A percentile compares a stretch with the other conserved stretches of the same genome.
Conservation (phyloP, 2,329 filamentous ascomycete genomes). For the Dothideomycetes sp. region DNA sequence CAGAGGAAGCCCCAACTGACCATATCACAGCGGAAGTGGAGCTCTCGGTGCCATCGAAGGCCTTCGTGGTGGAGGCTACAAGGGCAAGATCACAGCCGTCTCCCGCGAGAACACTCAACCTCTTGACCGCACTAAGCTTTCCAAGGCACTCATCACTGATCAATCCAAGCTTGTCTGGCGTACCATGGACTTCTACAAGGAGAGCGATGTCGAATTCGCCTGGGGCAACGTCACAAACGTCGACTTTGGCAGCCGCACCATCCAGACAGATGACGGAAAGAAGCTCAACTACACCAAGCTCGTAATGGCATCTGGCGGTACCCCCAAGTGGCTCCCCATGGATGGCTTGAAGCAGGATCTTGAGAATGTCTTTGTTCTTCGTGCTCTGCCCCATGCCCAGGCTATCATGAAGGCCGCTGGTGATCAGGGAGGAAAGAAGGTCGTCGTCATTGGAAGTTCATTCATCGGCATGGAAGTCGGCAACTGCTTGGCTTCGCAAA, state of each 20-base stretch:
- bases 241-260: conserved; percentile 64
- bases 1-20: conserved; percentile 6
- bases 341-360: conserved; percentile 72
- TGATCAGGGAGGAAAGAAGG: conserved; percentile 72
- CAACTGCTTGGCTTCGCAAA: conserved; percentile 63
- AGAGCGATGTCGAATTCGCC: conserved; percentile 48
- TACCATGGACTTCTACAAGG: conserved; percentile 65
- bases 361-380: conserved; percentile 76
- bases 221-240: conserved; percentile 56
- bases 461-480: conserved; percentile 99
- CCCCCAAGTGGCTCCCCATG: conserved; percentile 64
- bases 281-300: conserved; percentile 76
- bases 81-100: conserved; percentile 71
- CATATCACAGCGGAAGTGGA: conserved; percentile 57
- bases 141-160: conserved; percentile 83
- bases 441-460: conserved; percentile 83
- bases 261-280: conserved; percentile 65
- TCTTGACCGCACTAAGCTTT: conserved; percentile 90
- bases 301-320: conserved; percentile 80
- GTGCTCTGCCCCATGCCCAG: conserved; percentile 67
- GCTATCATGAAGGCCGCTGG: conserved; percentile 72
- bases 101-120: conserved; percentile 68
- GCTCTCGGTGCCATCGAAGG: conserved; percentile 73
- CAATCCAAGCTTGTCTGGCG: conserved; percentile 68
- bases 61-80: conserved; percentile 72